Percentiles rank a stretch among this genome's conserved stretches.
Evolutionary conservation across 2,329 filamentous ascomycete genomes (phyloP).

Genomic region (Juglanconis juglandina): DNA sequence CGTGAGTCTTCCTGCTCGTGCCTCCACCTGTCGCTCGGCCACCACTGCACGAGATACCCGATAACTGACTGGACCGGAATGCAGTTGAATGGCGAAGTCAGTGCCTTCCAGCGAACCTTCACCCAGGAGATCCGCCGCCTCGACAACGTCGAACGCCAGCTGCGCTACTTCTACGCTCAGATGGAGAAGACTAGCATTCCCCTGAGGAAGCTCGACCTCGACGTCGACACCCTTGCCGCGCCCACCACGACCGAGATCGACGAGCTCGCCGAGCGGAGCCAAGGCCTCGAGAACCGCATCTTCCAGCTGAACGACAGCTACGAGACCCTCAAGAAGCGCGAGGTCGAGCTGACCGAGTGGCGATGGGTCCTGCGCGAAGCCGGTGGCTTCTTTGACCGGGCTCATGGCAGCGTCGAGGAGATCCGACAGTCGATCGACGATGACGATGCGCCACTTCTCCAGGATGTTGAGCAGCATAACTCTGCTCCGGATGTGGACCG

Average conservation of each 20-base stretch:
- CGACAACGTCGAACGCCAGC: slow-evolving; percentile 96
- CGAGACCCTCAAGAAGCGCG: slow-evolving; percentile 95
- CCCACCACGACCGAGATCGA: slow-evolving; percentile 95
- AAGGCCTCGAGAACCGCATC: slow-evolving; percentile 87
- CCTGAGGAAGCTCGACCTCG: slow-evolving; percentile 87
- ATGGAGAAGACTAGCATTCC: slow-evolving; percentile 90
- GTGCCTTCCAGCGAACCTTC: slow-evolving; percentile 93
- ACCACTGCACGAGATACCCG: not conserved
- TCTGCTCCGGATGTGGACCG: slow-evolving; percentile 67
- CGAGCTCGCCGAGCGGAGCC: slow-evolving; percentile 86
- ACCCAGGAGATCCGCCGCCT: slow-evolving; percentile 96
- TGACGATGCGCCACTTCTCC: slow-evolving; percentile 88
- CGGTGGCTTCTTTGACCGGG: slow-evolving; percentile 94
- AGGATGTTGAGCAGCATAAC: slow-evolving; percentile 83
- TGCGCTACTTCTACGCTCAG: slow-evolving; percentile 91
- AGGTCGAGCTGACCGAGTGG: slow-evolving; percentile 97
- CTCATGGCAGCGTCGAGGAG: slow-evolving; percentile 93
- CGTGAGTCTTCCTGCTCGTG: slow-evolving; percentile 53
- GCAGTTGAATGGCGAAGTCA: slow-evolving; percentile 87
- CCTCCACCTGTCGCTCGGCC: slow-evolving; percentile 5
- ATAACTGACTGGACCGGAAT: slow-evolving; percentile 18
- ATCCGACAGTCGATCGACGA: slow-evolving; percentile 87
- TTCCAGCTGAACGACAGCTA: slow-evolving; percentile 95
- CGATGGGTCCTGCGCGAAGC: slow-evolving; percentile 96
- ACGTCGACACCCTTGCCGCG: slow-evolving; percentile 78